Evolutionary conservation across 2,329 filamentous ascomycete species (phyloP).

Genomic region (Pseudocercospora eumusae): DNA sequence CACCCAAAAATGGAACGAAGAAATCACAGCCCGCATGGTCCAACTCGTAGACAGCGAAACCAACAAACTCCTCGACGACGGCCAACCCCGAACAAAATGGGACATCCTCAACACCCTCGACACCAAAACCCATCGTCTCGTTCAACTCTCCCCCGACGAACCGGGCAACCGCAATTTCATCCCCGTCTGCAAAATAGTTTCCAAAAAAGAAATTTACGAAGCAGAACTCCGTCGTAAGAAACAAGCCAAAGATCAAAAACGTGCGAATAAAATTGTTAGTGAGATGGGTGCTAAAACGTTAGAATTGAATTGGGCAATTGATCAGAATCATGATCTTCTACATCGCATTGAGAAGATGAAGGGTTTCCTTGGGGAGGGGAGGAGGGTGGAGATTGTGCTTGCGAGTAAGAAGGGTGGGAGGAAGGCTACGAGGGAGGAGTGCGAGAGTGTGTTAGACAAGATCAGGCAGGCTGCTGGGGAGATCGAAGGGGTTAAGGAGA

Average conservation of each 20-base stretch:
- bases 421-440: conserved; percentile 63
- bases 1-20: conserved; percentile 49
- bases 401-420: conserved; percentile 66
- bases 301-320: conserved; percentile 90
- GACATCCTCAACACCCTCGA: conserved; percentile 51
- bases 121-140: conserved; percentile 52
- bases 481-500: conserved; percentile 49
- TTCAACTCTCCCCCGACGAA: conserved; percentile 47
- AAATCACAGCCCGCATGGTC: conserved; percentile 51
- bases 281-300: conserved; percentile 65
- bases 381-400: conserved; percentile 72
- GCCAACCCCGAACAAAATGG: conserved; percentile 28
- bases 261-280: conserved; percentile 44
- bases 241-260: conserved; percentile 49
- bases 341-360: conserved; percentile 68
- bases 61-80: conserved; percentile 36
- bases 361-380: conserved; percentile 72
- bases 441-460: conserved; percentile 57
- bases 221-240: conserved; percentile 47
- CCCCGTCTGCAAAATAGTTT: conserved; percentile 71
- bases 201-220: conserved; percentile 56
- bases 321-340: conserved; percentile 66
- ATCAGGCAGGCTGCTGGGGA: conserved; percentile 51
- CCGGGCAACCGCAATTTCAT: conserved; percentile 44
- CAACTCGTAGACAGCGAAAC: conserved; percentile 46